Percentiles rank a stretch among this genome's conserved stretches.
Evolutionary conservation across 805 yeast species (phyloP).

Genomic region (Wilhelminamyces savonicus): DNA sequence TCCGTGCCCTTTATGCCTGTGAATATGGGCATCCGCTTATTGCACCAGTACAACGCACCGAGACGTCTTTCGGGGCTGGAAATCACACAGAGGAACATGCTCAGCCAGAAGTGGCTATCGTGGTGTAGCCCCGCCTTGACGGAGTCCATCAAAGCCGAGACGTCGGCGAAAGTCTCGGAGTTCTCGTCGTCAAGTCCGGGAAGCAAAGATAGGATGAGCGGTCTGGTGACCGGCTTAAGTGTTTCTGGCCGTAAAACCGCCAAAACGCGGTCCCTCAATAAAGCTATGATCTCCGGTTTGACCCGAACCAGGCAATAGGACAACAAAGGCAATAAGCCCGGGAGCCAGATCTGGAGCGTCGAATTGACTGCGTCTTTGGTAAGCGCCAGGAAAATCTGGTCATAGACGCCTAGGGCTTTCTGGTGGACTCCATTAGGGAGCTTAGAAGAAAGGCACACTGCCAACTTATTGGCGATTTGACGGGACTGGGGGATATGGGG

Average conservation of each 20-base stretch:
- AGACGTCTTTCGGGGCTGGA: slow-evolving; percentile 72
- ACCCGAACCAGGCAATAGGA: slow-evolving; percentile 86
- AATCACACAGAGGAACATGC: slow-evolving; percentile 66
- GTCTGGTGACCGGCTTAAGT: slow-evolving; percentile 53
- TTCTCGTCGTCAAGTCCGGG: slow-evolving; percentile 93
- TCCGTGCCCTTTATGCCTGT: slow-evolving; percentile 22
- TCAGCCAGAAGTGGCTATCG: slow-evolving; percentile 82
- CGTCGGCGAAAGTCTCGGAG: slow-evolving; percentile 68
- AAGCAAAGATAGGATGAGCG: slow-evolving; percentile 66
- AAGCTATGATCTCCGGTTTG: slow-evolving; percentile 65
- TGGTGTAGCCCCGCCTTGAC: slow-evolving; percentile 53
- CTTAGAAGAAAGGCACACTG: slow-evolving; percentile 72
- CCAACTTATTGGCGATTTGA: slow-evolving; percentile 62
- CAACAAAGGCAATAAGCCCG: slow-evolving; percentile 86
- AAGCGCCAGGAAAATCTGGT: slow-evolving; percentile 57
- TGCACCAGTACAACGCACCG: slow-evolving; percentile 80
- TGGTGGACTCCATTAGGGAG: slow-evolving; percentile 96
- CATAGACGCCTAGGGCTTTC: slow-evolving; percentile 76
- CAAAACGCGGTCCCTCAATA: slow-evolving; percentile 53
- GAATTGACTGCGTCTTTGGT: slow-evolving; percentile 48
- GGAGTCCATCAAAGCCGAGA: slow-evolving; percentile 52
- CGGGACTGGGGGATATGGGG: slow-evolving; percentile 69
- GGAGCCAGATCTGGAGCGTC: slow-evolving; percentile 74
- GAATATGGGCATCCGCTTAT: slow-evolving; percentile 58
- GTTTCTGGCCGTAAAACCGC: slow-evolving; percentile 35